These are phyloP conservation scores for Penicillium roqueforti DNA, from an alignment of 495 filamentous ascomycete genomes.

Conservation along the genomic window DNA sequence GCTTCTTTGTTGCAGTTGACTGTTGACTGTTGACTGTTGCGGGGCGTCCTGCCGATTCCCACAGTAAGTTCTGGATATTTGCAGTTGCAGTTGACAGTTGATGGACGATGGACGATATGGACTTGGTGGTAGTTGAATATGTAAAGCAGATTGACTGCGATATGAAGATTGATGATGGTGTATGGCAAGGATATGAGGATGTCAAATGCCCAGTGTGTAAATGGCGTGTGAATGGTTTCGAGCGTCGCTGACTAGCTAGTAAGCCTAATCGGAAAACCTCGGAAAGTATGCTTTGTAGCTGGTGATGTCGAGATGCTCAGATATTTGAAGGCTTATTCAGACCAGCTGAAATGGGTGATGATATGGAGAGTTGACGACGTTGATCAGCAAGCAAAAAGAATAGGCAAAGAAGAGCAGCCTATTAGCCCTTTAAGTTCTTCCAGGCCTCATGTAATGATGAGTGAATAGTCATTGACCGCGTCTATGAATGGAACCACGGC, in stretches of 20 bases:
- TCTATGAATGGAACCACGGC: conserved; percentile 12
- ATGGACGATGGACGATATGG: neutral
- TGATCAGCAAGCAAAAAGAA: neutral
- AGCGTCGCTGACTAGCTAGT: neutral
- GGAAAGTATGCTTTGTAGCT: neutral
- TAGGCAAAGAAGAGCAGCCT: neutral
- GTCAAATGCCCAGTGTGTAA: neutral
- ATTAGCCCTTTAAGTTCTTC: conserved; percentile 3
- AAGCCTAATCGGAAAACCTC: neutral
- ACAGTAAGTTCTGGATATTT: neutral
- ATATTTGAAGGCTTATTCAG: conserved; percentile 12
- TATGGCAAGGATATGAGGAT: neutral
- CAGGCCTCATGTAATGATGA: conserved; percentile 13
- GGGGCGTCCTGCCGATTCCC: neutral
- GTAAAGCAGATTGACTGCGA: neutral
- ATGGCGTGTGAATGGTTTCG: neutral
- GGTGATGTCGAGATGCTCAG: neutral
- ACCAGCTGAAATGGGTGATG: conserved; percentile 21
- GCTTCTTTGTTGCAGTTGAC: neutral
- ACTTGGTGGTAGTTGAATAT: neutral
- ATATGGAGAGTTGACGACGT: neutral
- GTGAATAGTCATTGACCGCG: conserved; percentile 16
- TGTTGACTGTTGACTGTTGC: neutral
- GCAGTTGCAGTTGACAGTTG: neutral
- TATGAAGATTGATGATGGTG: neutral